A percentile compares a stretch with the other conserved stretches of the same genome.
These are phyloP conservation scores for Neonectria hederae DNA, from an alignment of 2,329 filamentous ascomycete species.

Conservation along the genomic window DNA sequence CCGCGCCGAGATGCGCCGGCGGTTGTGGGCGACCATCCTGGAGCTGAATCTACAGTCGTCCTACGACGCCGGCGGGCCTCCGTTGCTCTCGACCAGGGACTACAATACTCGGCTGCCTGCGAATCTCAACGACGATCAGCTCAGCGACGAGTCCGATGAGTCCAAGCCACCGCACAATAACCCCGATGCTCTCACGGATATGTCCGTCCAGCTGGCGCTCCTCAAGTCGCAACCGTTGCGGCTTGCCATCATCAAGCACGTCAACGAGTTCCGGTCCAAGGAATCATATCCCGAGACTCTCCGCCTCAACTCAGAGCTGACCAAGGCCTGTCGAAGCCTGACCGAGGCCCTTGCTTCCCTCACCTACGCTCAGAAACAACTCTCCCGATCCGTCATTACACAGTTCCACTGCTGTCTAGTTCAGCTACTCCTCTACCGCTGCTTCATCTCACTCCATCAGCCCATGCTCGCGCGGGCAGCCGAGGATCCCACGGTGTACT, in stretches of 20 bases:
- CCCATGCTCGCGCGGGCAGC: constrained; percentile 56
- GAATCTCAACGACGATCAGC: constrained; percentile 62
- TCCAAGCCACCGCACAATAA: constrained; percentile 18
- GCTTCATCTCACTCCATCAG: constrained; percentile 64
- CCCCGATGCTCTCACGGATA: constrained; percentile 50
- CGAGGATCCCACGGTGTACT: constrained; percentile 60
- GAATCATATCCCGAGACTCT: constrained; percentile 59
- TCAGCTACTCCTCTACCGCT: constrained; percentile 57
- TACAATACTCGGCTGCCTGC: constrained; percentile 61
- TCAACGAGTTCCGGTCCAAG: constrained; percentile 57
- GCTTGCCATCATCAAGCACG: constrained; percentile 54
- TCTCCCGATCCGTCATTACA: constrained; percentile 34
- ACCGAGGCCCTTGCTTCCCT: constrained; percentile 49
- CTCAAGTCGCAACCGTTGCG: constrained; percentile 55
- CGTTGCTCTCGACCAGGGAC: constrained; percentile 56
- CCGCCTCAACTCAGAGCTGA: constrained; percentile 56
- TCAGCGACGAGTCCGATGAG: constrained; percentile 51
- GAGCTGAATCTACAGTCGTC: constrained; percentile 64
- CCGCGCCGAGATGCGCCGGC: constrained; percentile 62
- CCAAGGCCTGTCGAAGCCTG: constrained; percentile 48
- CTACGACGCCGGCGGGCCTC: constrained; percentile 61
- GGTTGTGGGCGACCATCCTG: constrained; percentile 65
- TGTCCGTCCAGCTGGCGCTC: constrained; percentile 59
- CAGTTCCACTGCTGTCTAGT: constrained; percentile 55
- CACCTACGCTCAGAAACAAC: constrained; percentile 43